Evolutionary conservation across 495 filamentous ascomycete species (phyloP).

Genomic region (Aspergillus steynii): DNA sequence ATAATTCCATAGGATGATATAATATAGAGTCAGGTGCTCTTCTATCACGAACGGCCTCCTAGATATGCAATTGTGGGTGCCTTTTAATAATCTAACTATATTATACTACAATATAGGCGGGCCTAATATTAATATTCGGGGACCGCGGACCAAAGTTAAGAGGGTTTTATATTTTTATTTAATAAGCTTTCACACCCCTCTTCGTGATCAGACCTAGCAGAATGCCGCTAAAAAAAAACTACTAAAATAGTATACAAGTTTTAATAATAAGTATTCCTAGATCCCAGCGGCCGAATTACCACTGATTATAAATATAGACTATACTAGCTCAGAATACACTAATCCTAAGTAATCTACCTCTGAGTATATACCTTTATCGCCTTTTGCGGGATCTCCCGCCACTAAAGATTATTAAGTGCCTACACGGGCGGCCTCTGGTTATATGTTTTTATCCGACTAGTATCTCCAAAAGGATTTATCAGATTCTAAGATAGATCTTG

Average conservation of each 20-base stretch:
- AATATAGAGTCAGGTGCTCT: conserved; percentile 28
- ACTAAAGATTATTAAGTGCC: conserved; percentile 18
- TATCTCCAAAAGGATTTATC: conserved; percentile 13
- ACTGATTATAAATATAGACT: conserved; percentile 13
- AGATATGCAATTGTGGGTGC: conserved; percentile 35
- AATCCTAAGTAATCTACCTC: conserved; percentile 14
- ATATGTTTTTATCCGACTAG: conserved; percentile 13
- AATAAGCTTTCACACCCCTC: conserved; percentile 17
- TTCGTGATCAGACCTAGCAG: conserved; percentile 29
- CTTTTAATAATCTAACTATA: conserved; percentile 31
- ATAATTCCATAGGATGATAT: conserved; percentile 30
- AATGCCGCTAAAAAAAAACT: conserved; percentile 19
- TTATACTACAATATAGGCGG: conserved; percentile 41
- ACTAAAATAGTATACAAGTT: conserved; percentile 21
- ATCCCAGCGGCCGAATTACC: conserved; percentile 16
- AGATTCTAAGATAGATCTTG: conserved; percentile 18
- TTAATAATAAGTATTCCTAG: conserved; percentile 14
- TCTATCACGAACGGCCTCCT: conserved; percentile 27
- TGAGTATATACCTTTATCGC: conserved; percentile 14
- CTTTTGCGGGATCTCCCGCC: conserved; percentile 17
- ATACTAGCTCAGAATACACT: conserved; percentile 19
- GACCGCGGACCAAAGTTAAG: conserved; percentile 13
- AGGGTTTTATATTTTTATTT: conserved; percentile 21
- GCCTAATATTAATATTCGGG: conserved; percentile 27
- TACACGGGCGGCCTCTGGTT: conserved; percentile 22